Evolutionary conservation across 2,329 filamentous ascomycete species (phyloP), one percentile per base, ranked within the genome.

Genomic region (Ophiostoma himal-ulmi): DNA sequence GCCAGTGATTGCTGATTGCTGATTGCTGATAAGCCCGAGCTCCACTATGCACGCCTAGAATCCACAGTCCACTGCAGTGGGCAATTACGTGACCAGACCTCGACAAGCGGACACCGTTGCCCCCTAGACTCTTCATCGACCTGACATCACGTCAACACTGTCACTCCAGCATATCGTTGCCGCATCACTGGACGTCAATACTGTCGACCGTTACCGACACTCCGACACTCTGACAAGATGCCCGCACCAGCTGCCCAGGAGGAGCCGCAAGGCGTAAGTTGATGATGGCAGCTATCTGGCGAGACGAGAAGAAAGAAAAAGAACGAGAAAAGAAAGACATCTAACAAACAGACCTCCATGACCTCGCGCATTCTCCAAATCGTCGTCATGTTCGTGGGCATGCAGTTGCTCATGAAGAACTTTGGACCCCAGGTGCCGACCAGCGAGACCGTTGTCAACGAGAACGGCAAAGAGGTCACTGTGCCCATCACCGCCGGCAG

Each of bases 381-480:
- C 68, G 81, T 83, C 39, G 81, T 82, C 71, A 80, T 88, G 76
- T 89, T 86, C 78, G 81, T 88, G 73, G 86, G 83, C 69, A 81
- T 89, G 78, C 88, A 90, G 76, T 79, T 86, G 70, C 76, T 84
- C 70, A 82, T 89, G 80, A 83, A 82, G 76, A 83, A 86, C 76
- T 81, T 86, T 73, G 79, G 81, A 73, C 71, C 73, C 11, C 65
- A 84, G 82, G 75, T 80, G 11, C 20, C 66, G 83, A 41, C 70
- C 72, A 82, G 84, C 54, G 52, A 60, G 70, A 79, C 82, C 41
- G 80, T 82, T 26, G 82, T 82, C 75, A 82, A 85, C 71, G 82
- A 85, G 70, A 79, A 81, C 26, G 87, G 87, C 71, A 82, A 85
- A 66, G 75, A 81, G 20, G 81, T 88, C 73, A 82, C 82, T 72